Percentiles rank a stretch among this genome's conserved stretches.
phyloP scores from a whole-genome alignment of 768 basidiomycete genomes.

The Leccinellum luteum region DNA sequence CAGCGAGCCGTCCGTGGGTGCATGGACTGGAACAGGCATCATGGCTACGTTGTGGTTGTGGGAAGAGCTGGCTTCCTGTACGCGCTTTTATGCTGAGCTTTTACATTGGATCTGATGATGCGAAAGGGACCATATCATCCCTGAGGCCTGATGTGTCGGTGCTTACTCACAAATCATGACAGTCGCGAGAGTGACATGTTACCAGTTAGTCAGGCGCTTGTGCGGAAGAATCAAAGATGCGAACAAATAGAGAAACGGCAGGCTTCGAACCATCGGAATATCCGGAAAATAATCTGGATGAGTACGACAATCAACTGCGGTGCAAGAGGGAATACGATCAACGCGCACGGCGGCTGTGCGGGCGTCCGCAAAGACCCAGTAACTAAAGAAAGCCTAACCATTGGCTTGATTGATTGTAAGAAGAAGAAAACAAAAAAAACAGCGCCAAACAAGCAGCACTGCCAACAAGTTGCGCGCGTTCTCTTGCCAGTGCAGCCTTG shows the following conservation, averaged over 20 bases:
- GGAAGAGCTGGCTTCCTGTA: not conserved
- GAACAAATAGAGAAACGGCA: not conserved
- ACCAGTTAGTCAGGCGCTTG: not conserved
- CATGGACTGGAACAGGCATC: constrained; percentile 5
- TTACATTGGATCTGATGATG: no score
- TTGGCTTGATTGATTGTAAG: no score
- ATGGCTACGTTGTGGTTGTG: not conserved
- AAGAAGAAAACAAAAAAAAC: no score
- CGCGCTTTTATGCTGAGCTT: not conserved
- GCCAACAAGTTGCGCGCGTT: no score
- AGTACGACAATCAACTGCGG: no score
- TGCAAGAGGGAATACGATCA: not conserved
- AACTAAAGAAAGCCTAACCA: no score
- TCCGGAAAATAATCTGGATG: not conserved
- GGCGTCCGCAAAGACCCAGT: no score
- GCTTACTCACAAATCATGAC: not conserved
- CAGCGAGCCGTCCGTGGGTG: constrained; percentile 16
- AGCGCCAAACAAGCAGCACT: no score
- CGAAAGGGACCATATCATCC: no score
- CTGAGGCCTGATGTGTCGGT: no score
- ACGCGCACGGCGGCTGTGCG: not conserved
- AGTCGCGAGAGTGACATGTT: no score
- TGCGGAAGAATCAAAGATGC: not conserved
- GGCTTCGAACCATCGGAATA: not conserved
- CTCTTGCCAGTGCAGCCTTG: no score